Evolutionary conservation across 768 basidiomycete species (phyloP), one percentile per base, ranked within the genome.

Genomic region (Trametes punicea): DNA sequence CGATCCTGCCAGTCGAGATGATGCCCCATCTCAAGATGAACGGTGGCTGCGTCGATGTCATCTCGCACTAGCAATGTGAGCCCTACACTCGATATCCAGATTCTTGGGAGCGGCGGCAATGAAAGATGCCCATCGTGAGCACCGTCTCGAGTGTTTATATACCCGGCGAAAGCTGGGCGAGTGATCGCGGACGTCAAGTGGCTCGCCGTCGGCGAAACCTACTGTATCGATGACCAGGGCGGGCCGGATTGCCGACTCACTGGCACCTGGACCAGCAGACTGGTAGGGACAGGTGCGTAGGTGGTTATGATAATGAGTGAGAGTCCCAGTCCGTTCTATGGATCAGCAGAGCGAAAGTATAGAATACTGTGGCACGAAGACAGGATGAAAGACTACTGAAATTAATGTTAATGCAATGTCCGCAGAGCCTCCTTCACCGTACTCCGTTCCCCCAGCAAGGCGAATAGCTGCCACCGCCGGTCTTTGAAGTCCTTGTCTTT

Each of bases 1-100:
- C 83, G 55, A 93, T 94, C 18, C 68, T 66, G 27, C 90, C 90
- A 1, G 91, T 92, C 11, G 90, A 89, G 59, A 96, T 87, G 61
- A 94, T 89, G 16, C 93, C 92, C 93, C 92, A 93, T 52, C 82
- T 82, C 51, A 92, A 69, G 16, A 73, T 73, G 44, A 76, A 71
- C n/a, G n/a, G n/a, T 1, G 75, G 73, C 59, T 71, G 70, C 51
- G 46, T 46, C 27, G 65, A 33, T 2, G 59, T 36, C 67, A 65
- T 67, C 4, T 23, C 23, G 23, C 39, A 25, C n/a, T n/a, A n/a
- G n/a, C n/a, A n/a, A n/a, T n/a, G n/a, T n/a, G n/a, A n/a, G n/a
- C n/a, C n/a, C n/a, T n/a, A n/a, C n/a, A 16, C 9, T 4, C 15
- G 34, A 36, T 36, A 36, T 31, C 34, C 31, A 31, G 31, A 31